A percentile compares a stretch with the other conserved stretches of the same genome.
Conservation (phyloP, 2,329 filamentous ascomycete genomes). For the Alternaria rosae region DNA sequence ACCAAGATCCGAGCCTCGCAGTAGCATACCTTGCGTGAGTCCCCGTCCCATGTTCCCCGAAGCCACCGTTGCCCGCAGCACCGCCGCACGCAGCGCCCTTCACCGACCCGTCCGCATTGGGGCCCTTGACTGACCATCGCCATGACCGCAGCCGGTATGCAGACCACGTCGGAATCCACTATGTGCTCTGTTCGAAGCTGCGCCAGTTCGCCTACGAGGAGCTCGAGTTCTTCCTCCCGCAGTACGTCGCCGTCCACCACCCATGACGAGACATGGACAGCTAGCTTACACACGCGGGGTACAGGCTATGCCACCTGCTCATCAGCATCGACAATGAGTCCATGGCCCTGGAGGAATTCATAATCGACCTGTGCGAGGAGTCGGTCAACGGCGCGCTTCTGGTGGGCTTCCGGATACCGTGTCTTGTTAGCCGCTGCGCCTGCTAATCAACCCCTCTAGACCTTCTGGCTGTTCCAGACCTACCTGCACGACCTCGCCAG, state of each 20-base stretch:
- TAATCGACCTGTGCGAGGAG: slow-evolving; percentile 85
- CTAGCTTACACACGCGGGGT: slow-evolving; percentile 51
- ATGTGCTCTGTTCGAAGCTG: slow-evolving; percentile 87
- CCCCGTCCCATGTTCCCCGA: slow-evolving; percentile 22
- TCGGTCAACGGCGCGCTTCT: slow-evolving; percentile 84
- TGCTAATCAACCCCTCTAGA: slow-evolving; percentile 61
- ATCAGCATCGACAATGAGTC: slow-evolving; percentile 90
- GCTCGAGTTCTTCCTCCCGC: slow-evolving; percentile 90
- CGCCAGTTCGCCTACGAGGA: slow-evolving; percentile 89
- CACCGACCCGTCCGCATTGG: slow-evolving; percentile 12
- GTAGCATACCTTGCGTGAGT: slow-evolving; percentile 88
- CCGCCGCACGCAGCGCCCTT: slow-evolving; percentile 24
- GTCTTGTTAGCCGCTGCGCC: slow-evolving; percentile 27
- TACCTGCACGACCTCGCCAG: slow-evolving; percentile 81
- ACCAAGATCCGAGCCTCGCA: slow-evolving; percentile 86
- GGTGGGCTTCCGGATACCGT: slow-evolving; percentile 60
- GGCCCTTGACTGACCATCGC: slow-evolving; percentile 20
- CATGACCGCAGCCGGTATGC: slow-evolving; percentile 73
- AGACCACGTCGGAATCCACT: slow-evolving; percentile 88
- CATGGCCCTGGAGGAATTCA: slow-evolving; percentile 88
- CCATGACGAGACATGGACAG: slow-evolving; percentile 22
- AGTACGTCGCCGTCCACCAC: slow-evolving; percentile 38
- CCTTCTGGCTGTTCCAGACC: slow-evolving; percentile 89
- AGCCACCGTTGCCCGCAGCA: slow-evolving; percentile 38
- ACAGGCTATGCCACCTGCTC: slow-evolving; percentile 78